Evolutionary conservation across 1,284 basidiomycete species (phyloP).

Genomic region (Rhodotorula mucilaginosa): DNA sequence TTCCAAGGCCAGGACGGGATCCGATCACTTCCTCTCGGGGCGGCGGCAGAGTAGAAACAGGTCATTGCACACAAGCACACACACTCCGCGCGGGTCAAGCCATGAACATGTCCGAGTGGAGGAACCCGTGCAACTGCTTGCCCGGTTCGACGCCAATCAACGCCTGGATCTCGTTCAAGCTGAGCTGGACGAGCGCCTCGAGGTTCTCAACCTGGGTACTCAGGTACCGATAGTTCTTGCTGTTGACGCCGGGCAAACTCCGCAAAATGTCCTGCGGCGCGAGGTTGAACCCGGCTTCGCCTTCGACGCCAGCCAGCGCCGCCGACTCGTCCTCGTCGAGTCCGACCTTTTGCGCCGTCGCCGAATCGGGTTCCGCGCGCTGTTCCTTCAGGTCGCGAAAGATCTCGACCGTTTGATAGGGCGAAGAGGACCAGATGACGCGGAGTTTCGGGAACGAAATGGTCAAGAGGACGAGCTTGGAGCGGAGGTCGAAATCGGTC

Average conservation of each 20-base stretch:
- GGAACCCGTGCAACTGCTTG: constrained; percentile 72
- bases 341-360: constrained; percentile 71
- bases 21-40: not conserved
- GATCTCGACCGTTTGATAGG: constrained; percentile 85
- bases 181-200: constrained; percentile 62
- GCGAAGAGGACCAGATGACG: constrained; percentile 96
- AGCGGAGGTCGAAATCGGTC: constrained; percentile 53
- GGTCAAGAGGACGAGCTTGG: constrained; percentile 84
- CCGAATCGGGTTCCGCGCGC: constrained; percentile 75
- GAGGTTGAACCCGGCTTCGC: constrained; percentile 58
- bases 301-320: constrained; percentile 51
- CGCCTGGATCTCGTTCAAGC: constrained; percentile 62
- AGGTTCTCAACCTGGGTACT: constrained; percentile 76
- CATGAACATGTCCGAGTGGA: constrained; percentile 61
- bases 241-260: constrained; percentile 61
- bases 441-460: constrained; percentile 85
- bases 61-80: not conserved
- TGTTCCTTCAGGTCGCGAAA: constrained; percentile 89
- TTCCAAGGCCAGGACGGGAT: constrained; percentile 25
- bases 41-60: not conserved
- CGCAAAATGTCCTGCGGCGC: constrained; percentile 73
- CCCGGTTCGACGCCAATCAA: constrained; percentile 81
- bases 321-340: constrained; percentile 56
- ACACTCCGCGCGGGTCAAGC: not conserved
- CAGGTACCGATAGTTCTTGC: constrained; percentile 81